These are phyloP conservation scores for Diplodia mutila DNA, from an alignment of 2,329 filamentous ascomycete species.

Conservation along the genomic window DNA sequence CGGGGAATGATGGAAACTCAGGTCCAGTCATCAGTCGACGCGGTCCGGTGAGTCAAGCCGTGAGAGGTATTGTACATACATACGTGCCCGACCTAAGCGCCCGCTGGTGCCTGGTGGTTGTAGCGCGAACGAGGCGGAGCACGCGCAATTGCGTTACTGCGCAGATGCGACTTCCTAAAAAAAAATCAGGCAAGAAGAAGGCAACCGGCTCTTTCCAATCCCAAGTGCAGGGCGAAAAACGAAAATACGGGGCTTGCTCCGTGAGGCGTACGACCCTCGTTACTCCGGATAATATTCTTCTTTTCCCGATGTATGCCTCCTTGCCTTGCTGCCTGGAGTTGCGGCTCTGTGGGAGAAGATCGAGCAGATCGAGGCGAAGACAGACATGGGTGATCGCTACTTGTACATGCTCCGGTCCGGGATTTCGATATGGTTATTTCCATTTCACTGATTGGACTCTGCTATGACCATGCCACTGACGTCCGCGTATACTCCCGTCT, in stretches of 20 bases:
- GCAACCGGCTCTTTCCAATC: background rate
- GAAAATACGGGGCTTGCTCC: background rate
- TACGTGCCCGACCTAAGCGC: background rate
- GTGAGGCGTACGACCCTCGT: background rate
- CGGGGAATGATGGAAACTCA: background rate
- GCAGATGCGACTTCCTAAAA: background rate
- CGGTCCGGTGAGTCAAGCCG: background rate
- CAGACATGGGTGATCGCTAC: too few species aligned
- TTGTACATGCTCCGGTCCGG: background rate
- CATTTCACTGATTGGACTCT: background rate
- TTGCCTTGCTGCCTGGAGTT: background rate
- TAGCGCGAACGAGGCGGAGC: background rate
- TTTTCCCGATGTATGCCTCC: background rate
- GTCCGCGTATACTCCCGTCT: too few species aligned
- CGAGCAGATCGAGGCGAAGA: background rate
- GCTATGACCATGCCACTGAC: too few species aligned
- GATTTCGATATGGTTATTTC: background rate
- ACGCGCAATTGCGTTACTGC: background rate
- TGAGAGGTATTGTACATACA: background rate
- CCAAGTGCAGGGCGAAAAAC: background rate
- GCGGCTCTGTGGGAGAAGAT: background rate
- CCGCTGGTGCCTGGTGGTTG: background rate
- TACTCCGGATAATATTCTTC: background rate
- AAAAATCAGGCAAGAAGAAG: background rate
- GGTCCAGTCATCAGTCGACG: background rate